Evolutionary conservation across 345 rosid genomes (phyloP), one percentile per base, ranked within the genome.

Genomic region (Salix exigua): DNA sequence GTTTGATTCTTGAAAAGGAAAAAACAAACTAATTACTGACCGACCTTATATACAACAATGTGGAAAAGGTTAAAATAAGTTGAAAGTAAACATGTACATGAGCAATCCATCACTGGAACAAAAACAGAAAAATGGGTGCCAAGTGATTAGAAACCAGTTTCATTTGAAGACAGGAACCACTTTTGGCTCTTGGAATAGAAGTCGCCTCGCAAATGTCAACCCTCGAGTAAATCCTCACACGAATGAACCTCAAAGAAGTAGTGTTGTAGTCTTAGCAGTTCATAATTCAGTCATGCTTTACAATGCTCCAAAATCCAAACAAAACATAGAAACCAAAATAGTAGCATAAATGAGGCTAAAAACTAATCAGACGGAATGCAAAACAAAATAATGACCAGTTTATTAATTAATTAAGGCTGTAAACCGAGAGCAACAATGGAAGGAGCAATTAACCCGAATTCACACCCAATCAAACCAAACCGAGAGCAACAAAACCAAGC

Each of bases 151-250:
- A 70, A 69, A 70, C 84, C 65, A 77, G 78, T 73, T 81, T 81
- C 81, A 81, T 77, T 31, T 81, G 84, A 64, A 81, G 73, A 44
- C 75, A 77, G 37, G 78, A 81, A 73, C 78, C 73, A 73, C 73
- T 48, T 37, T 77, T 82, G 31, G 73, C 70, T 70, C 84, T 65
- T 2, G 79, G 81, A 40, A 82, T 73, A 42, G 81, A 78, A 70
- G 81, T 76, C 4, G 79, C 84, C 81, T 79, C 78, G 84, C 78
- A 70, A 73, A 37, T 64, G n/a, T 25, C 42, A 25, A 40, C 17
- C 28, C 23, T 38, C 17, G 4, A n/a, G 16, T 38, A 33, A 51
- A 42, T 35, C 8, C 25, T 21, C 18, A 8, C 63, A 48, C 1
- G n/a, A 64, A 17, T 37, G n/a, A 61, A 61, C n/a, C 64, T 51